Evolutionary conservation across 2,329 filamentous ascomycete species (phyloP), one percentile per base, ranked within the genome.

Genomic region (Neocatenulostroma microsporum): DNA sequence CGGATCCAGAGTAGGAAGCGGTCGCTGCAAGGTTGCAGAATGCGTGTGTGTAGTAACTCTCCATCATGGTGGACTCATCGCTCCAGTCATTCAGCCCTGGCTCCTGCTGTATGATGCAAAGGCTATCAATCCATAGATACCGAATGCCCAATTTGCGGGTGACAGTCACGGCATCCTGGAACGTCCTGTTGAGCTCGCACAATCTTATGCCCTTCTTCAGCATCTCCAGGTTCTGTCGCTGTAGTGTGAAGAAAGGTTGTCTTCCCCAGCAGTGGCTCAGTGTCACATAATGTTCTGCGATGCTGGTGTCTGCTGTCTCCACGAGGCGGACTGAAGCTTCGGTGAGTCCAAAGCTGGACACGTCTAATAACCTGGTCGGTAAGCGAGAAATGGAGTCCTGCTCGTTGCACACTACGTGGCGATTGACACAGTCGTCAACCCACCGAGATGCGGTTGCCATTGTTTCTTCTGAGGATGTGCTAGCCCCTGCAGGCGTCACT

Each of bases 71-170:
- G 15, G 26, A 28, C 13, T 28, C 9, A 11, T 11, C n/a, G 13
- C 6, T 9, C 26, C 26, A 35, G 17, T 35, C 32, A 13, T 14
- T 28, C 9, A 28, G n/a, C 7, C 44, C 35, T n/a, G 33, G 34
- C 26, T 38, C 39, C 32, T 52, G 37, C 21, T 36, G 33, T 7
- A 15, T 14, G 25, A 36, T 36, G 17, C 33, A 36, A 9, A 36
- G 23, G 5, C 13, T 17, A 24, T 36, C 33, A 9, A 36, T 30
- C 34, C 34, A 36, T 12, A 36, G 34, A 27, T 36, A 36, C 17
- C 34, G 25, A 7, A 36, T 6, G 12, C 34, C n/a, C 15, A 36
- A 15, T 13, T 8, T 12, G 7, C 17, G 6, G 10, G 25, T 30
- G 17, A 36, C 17, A 21, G 9, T 14, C 7, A 36, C 18, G 13